Conservation (phyloP, 2,329 filamentous ascomycete genomes). For the Calonectria multiphialidica region DNA sequence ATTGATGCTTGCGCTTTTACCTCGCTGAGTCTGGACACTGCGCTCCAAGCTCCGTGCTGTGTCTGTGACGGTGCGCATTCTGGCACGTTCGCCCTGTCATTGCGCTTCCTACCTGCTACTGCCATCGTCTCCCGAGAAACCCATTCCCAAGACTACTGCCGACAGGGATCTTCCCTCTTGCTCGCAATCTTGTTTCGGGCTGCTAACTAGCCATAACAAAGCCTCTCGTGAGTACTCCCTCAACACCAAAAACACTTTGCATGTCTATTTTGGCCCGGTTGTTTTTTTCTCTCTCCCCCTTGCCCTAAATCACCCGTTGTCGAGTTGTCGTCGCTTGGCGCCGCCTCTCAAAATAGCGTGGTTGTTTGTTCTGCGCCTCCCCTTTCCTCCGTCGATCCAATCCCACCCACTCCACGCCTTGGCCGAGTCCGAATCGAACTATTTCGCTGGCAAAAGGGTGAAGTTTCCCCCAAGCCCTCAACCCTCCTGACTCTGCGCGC, state of each 20-base stretch:
- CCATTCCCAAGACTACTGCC: constrained; percentile 27
- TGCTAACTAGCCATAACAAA: constrained; percentile 42
- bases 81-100: constrained; percentile 10
- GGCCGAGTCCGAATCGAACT: constrained; percentile 21
- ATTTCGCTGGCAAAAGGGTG: constrained; percentile 26
- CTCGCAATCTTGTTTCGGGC: constrained; percentile 37
- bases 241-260: constrained; percentile 18
- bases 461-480: constrained; percentile 26
- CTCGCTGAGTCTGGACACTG: constrained; percentile 33
- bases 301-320: constrained; percentile 14
- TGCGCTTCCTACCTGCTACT: constrained; percentile 34
- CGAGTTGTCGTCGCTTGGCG: constrained; percentile 24
- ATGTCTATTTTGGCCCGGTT: constrained; percentile 17
- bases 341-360: constrained; percentile 24
- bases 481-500: constrained; percentile 6
- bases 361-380: constrained; percentile 23
- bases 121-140: constrained; percentile 42
- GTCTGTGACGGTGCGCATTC: constrained; percentile 9
- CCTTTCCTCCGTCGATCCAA: constrained; percentile 32
- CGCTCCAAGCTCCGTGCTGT: constrained; percentile 23
- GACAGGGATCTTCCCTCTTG: constrained; percentile 43
- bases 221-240: constrained; percentile 38
- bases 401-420: constrained; percentile 25
- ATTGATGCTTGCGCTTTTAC: constrained; percentile 35
- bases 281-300: constrained; percentile 2